Evolutionary conservation across 176 grass and related monocot genomes (phyloP).

Genomic region (Hyparrhenia diplandra): DNA sequence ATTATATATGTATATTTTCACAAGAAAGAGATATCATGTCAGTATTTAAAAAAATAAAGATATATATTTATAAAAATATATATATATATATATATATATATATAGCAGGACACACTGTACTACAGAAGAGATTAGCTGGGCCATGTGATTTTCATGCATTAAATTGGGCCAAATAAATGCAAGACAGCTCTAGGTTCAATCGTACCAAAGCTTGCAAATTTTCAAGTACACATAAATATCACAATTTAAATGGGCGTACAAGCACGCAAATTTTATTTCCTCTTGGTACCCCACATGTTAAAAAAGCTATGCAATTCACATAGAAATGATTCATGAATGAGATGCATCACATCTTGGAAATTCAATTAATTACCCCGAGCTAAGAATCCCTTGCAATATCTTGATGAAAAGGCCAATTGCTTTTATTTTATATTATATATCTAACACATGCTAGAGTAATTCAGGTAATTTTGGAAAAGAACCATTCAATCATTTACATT

Average conservation of each 20-base stretch:
- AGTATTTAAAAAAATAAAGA: too few relatives aligned
- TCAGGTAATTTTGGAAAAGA: background rate
- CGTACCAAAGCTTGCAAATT: background rate
- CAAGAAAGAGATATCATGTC: background rate
- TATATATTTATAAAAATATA: too few relatives aligned
- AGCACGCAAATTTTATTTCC: conserved; percentile 2
- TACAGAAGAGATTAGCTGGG: conserved; percentile 24
- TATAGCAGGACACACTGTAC: background rate
- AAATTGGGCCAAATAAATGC: conserved; percentile 43
- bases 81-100: too few relatives aligned
- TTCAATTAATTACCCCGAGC: background rate
- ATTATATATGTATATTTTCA: background rate
- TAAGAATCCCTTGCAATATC: background rate
- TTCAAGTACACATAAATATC: conserved; percentile 6
- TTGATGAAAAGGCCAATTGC: background rate
- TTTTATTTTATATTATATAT: background rate
- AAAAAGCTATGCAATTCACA: background rate
- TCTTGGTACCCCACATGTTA: conserved; percentile 3
- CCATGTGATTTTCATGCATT: conserved; percentile 43
- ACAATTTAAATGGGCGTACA: conserved; percentile 6
- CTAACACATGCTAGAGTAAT: background rate
- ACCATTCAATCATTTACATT: background rate
- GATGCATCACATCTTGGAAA: background rate
- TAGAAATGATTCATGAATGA: background rate
- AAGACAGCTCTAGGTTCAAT: conserved; percentile 29